Base-by-base conservation (phyloP, 2,329 filamentous ascomycete genomes). In the Torrubiellomyces zombiae region DNA sequence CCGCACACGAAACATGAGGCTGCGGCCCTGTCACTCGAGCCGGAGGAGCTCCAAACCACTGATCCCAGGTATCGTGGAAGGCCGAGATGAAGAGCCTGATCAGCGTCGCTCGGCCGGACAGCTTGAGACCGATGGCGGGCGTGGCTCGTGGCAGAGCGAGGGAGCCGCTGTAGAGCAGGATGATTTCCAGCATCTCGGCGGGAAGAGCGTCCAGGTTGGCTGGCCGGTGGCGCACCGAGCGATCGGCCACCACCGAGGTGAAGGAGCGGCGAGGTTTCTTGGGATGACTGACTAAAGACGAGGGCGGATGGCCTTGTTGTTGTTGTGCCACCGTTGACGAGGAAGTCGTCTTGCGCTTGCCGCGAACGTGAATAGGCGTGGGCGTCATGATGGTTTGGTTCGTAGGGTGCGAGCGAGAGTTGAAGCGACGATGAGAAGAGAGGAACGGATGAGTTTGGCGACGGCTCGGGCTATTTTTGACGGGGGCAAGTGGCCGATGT, bases 101-200 rank as follows among this genome's bases (percentile, higher is more conserved):
- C 10, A 53, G 41, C 2, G 53, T 56, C 6, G 38, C 43, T 8
- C 43, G 43, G 0, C 38, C 36, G 6, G 63, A 67, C 9, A 71
- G 51, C 21, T 56, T 48, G 14, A 43, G 38, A 14, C 61, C 59
- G 16, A 71, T 44, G 16, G 50, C 40, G 8, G 41, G 53, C 25
- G 52, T 59, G 24, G 54, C 48, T 5, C 45, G 50, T 1, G 62
- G 52, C 1, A 71, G 47, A 25, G 56, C 49, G 23, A 61, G 32
- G 32, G 64, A 67, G 31, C 45, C 39, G 24, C 62, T 66, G 26
- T 58, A 43, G 32, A 62, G 42, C 27, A 67, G 56, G 23, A 71
- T 65, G 16, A 32, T 48, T 37, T 68, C 61, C 9, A 70, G 50
- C 14, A 70, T 47, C 39, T 70, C 66, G 6, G 55, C 38, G 0